Percentiles rank a stretch among this genome's conserved stretches.
These are phyloP conservation scores for Barbarea vulgaris DNA, from an alignment of 345 rosid species.

Conservation along the genomic window DNA sequence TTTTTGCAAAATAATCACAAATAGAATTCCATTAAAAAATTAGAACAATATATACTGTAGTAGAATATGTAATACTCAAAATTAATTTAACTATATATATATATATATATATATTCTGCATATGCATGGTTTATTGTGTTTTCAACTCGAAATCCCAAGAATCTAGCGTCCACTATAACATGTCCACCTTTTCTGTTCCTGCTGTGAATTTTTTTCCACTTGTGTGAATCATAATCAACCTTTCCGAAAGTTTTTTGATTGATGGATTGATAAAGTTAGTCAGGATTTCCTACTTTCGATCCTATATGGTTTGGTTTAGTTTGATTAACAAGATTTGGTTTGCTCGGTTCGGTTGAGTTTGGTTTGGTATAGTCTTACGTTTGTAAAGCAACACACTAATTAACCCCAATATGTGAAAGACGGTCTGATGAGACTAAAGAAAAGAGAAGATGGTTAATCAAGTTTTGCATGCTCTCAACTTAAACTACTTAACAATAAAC, in stretches of 20 bases:
- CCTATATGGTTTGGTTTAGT: not conserved
- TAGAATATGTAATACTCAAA: not conserved
- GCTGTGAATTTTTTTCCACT: not conserved
- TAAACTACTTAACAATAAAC: not conserved
- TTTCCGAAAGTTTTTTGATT: not conserved
- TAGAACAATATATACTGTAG: too few species aligned
- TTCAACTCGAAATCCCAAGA: constrained; percentile 40
- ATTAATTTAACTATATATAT: too few species aligned
- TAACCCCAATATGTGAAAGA: too few species aligned
- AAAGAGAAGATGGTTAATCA: not conserved
- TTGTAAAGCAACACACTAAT: not conserved
- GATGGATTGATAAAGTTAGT: not conserved
- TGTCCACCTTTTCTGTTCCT: constrained; percentile 1
- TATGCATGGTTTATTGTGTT: constrained; percentile 12
- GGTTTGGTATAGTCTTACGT: not conserved
- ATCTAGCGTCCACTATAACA: constrained; percentile 37
- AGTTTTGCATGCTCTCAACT: not conserved
- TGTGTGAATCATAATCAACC: constrained; percentile 1
- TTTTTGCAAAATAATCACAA: too few species aligned
- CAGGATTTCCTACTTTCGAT: not conserved
- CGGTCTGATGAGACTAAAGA: too few species aligned
- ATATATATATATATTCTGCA: not conserved
- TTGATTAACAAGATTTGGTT: not conserved
- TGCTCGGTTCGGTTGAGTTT: not conserved
- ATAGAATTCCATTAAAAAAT: too few species aligned